Evolutionary conservation across 2,329 filamentous ascomycete species (phyloP).

Genomic region (Raffaelea albimanens): DNA sequence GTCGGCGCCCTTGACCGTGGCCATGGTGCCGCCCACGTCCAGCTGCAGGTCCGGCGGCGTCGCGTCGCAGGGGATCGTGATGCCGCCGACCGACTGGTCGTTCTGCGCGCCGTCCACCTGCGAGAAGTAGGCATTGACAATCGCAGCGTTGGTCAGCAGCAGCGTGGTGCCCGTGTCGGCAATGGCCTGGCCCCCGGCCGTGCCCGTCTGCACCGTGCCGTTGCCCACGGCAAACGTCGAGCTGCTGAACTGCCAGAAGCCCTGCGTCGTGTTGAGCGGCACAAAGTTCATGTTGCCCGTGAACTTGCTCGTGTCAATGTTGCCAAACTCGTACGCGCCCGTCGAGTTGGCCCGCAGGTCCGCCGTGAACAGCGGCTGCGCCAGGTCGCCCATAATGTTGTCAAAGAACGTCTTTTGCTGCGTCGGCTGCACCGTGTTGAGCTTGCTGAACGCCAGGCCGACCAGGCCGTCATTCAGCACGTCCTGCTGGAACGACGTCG

Average conservation of each 20-base stretch:
- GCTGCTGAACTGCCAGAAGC: constrained; percentile 61
- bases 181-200: constrained; percentile 34
- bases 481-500: constrained; percentile 47
- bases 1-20: constrained; percentile 41
- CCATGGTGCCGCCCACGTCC: constrained; percentile 47
- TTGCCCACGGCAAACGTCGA: constrained; percentile 45
- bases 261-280: constrained; percentile 40
- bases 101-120: constrained; percentile 33
- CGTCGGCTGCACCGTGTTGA: constrained; percentile 55
- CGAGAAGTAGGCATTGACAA: constrained; percentile 40
- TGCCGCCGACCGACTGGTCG: constrained; percentile 29
- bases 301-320: constrained; percentile 43
- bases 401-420: constrained; percentile 62
- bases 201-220: constrained; percentile 24
- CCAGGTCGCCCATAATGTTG: constrained; percentile 40
- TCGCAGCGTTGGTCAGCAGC: constrained; percentile 45
- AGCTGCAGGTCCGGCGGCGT: constrained; percentile 40
- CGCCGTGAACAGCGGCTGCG: constrained; percentile 60
- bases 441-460: constrained; percentile 54
- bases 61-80: constrained; percentile 36
- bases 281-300: constrained; percentile 43
- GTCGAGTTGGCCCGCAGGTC: constrained; percentile 47
- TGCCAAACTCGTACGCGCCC: constrained; percentile 43
- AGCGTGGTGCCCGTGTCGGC: constrained; percentile 55
- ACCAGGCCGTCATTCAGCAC: constrained; percentile 58